These are phyloP conservation scores for Xylaria sp. DNA, from an alignment of 495 filamentous ascomycete species.

Conservation along the genomic window DNA sequence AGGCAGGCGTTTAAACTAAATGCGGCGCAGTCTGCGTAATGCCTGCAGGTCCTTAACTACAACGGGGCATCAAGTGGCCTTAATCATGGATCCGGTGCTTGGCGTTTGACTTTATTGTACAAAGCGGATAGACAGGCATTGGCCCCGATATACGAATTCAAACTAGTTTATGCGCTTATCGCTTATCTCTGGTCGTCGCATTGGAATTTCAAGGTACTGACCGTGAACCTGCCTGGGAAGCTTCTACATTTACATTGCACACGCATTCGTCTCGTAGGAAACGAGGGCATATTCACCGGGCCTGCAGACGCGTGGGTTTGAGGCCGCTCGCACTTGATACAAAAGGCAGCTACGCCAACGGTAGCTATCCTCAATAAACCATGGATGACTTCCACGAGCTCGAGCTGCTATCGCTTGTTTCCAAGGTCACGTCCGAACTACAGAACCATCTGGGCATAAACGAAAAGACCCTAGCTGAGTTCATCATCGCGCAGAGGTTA, in stretches of 20 bases:
- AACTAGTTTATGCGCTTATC: constrained; percentile 5
- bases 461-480: constrained; percentile 95
- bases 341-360: neutral
- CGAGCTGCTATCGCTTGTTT: constrained; percentile 91
- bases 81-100: neutral
- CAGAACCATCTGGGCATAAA: constrained; percentile 91
- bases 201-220: constrained; percentile 18
- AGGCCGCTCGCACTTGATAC: neutral
- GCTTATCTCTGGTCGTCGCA: constrained; percentile 10
- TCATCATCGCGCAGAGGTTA: constrained; percentile 87
- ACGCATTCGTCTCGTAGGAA: neutral
- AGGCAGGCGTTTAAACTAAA: constrained; percentile 26
- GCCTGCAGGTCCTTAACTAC: neutral
- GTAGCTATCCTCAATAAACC: constrained; percentile 13
- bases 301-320: neutral
- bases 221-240: constrained; percentile 1
- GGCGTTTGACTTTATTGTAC: neutral
- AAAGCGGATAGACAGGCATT: neutral
- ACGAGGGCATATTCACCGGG: neutral
- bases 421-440: constrained; percentile 91
- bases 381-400: constrained; percentile 88
- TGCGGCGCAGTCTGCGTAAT: neutral
- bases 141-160: constrained; percentile 9
- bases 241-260: neutral
- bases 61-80: neutral